Evolutionary conservation across 2,329 filamentous ascomycete species (phyloP).

Genomic region (Spiromastix sp.): DNA sequence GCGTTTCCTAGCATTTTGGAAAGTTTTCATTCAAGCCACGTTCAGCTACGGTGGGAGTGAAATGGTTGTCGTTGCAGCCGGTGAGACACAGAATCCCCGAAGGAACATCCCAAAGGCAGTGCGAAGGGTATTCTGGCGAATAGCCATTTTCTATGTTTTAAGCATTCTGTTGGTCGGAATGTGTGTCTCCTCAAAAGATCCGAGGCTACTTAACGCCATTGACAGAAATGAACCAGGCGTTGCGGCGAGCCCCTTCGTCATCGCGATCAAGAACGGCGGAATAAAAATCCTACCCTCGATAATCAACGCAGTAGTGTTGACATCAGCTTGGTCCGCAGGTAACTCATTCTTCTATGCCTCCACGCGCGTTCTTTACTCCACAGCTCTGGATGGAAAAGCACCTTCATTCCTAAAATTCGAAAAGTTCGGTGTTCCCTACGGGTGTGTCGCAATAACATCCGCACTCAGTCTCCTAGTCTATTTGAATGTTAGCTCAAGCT

Average conservation of each 20-base stretch:
- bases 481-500: conserved; percentile 8
- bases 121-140: conserved; percentile 36
- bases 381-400: conserved; percentile 29
- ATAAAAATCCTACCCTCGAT: conserved; percentile 30
- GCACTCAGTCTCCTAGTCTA: conserved; percentile 9
- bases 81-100: conserved; percentile 37
- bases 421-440: conserved; percentile 10
- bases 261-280: conserved; percentile 37
- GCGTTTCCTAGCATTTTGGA: conserved; percentile 45
- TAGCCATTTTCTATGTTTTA: conserved; percentile 29
- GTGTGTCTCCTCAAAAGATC: conserved; percentile 29
- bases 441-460: conserved; percentile 8
- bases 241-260: conserved; percentile 43
- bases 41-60: conserved; percentile 44
- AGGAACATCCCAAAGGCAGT: conserved; percentile 32
- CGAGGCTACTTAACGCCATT: conserved; percentile 22
- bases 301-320: conserved; percentile 32
- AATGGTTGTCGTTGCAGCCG: conserved; percentile 39
- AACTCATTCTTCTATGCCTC: conserved; percentile 30
- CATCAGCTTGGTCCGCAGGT: conserved; percentile 33
- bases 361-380: conserved; percentile 28
- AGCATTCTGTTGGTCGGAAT: conserved; percentile 26
- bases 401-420: conserved; percentile 20
- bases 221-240: conserved; percentile 23
- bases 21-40: conserved; percentile 35